These are phyloP conservation scores for Sphagnum tenellum DNA, from an alignment of 225 moss, liverwort and hornwort species.

Conservation along the genomic window DNA sequence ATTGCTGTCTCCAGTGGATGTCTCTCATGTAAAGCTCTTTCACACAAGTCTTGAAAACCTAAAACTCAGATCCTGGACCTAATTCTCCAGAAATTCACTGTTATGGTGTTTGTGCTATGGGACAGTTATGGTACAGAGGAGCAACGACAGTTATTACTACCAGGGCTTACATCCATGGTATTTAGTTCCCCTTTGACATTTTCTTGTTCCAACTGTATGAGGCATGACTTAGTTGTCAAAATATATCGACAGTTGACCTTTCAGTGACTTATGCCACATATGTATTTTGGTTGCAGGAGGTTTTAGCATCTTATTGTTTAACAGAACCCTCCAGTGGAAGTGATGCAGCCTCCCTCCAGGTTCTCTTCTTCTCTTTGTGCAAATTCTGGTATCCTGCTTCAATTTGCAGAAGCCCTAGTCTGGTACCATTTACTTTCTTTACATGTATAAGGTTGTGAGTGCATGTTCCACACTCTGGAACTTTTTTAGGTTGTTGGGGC, in stretches of 20 bases:
- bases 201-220: not conserved
- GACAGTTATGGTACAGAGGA: conserved; percentile 84
- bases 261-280: too few species aligned
- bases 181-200: not conserved
- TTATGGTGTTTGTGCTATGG: conserved; percentile 3
- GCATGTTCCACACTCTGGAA: not conserved
- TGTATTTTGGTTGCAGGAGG: conserved; percentile 37
- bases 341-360: conserved; percentile 95
- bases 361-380: conserved; percentile 7
- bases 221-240: too few species aligned
- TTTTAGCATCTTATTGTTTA: conserved; percentile 84
- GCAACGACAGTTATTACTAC: conserved; percentile 74
- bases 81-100: too few species aligned
- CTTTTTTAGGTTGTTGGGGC: too few species aligned
- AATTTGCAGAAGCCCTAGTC: not conserved
- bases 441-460: not conserved
- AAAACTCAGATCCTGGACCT: not conserved
- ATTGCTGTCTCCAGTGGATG: too few species aligned
- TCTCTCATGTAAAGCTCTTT: too few species aligned
- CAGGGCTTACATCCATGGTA: conserved; percentile 86
- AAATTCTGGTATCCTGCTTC: too few species aligned
- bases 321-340: conserved; percentile 91
- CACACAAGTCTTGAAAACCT: too few species aligned
- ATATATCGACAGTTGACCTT: too few species aligned
- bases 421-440: not conserved